A percentile compares a stretch with the other conserved stretches of the same genome.
Conservation (phyloP, 306 rosid species). For the Inga oerstediana region DNA sequence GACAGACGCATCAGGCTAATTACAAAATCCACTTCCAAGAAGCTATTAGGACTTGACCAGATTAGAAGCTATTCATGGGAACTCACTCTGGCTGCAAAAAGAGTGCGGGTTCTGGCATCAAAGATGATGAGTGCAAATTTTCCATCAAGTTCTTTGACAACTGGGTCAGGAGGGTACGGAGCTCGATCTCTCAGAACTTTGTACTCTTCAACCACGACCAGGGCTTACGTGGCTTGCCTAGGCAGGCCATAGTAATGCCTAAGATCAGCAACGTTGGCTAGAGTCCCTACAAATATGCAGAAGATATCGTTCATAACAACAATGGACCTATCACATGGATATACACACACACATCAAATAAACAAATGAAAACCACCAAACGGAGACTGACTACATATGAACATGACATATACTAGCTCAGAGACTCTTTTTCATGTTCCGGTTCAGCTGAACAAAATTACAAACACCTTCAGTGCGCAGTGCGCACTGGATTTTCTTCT, state of each 20-base stretch:
- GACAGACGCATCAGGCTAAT: not conserved
- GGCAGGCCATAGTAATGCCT: constrained; percentile 62
- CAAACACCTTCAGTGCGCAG: constrained; percentile 50
- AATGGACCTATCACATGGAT: constrained; percentile 39
- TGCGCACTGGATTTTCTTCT: constrained; percentile 36
- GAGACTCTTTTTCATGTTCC: not conserved
- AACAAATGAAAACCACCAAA: not conserved
- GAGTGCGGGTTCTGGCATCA: constrained; percentile 45
- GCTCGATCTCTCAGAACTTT: constrained; percentile 64
- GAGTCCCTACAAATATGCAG: constrained; percentile 56
- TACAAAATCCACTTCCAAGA: not conserved
- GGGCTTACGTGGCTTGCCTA: constrained; percentile 67
- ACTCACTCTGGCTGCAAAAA: constrained; percentile 60
- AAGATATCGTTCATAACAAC: constrained; percentile 55
- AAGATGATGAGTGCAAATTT: constrained; percentile 63
- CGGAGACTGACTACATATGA: not conserved
- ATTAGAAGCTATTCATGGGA: not conserved
- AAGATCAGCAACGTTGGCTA: constrained; percentile 48
- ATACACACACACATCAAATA: not conserved
- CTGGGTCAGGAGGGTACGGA: constrained; percentile 69
- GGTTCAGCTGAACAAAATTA: not conserved
- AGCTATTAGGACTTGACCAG: not conserved
- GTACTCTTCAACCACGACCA: constrained; percentile 64
- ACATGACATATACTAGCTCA: not conserved
- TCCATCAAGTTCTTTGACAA: constrained; percentile 63